Evolutionary conservation across 1,284 basidiomycete species (phyloP).

Genomic region (Wolfiporia cocos): DNA sequence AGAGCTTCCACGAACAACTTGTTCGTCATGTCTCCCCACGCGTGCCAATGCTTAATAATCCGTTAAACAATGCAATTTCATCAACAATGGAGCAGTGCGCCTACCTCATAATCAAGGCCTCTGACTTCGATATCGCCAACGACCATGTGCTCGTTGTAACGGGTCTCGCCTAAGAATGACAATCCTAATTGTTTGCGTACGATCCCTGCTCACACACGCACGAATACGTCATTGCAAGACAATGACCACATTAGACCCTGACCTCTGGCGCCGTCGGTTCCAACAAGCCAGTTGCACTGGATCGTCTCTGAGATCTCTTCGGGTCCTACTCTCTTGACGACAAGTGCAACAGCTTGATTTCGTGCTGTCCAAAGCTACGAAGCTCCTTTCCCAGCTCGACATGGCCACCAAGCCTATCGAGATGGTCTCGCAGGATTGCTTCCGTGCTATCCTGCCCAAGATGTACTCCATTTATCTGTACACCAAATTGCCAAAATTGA

Average conservation of each 20-base stretch:
- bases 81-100: constrained; percentile 1
- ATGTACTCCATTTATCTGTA: constrained; percentile 2
- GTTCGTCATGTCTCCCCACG: constrained; percentile 15
- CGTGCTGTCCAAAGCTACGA: constrained; percentile 18
- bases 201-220: constrained; percentile 12
- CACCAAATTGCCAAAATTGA: not conserved
- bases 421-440: constrained; percentile 23
- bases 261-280: constrained; percentile 33
- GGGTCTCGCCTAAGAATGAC: constrained; percentile 25
- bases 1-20: constrained; percentile 6
- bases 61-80: not conserved
- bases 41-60: constrained; percentile 21
- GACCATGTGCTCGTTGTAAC: constrained; percentile 18
- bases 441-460: constrained; percentile 24
- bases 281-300: constrained; percentile 22
- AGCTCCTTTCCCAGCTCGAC: constrained; percentile 28
- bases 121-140: constrained; percentile 25
- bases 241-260: not conserved
- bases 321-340: constrained; percentile 4
- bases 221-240: too few relatives aligned
- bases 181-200: constrained; percentile 23
- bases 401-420: constrained; percentile 17
- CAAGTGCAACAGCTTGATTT: constrained; percentile 13
- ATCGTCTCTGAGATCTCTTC: constrained; percentile 9
- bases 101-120: constrained; percentile 14